Conservation (phyloP, 495 filamentous ascomycete species). For the Hyaloscypha hepaticicola region DNA sequence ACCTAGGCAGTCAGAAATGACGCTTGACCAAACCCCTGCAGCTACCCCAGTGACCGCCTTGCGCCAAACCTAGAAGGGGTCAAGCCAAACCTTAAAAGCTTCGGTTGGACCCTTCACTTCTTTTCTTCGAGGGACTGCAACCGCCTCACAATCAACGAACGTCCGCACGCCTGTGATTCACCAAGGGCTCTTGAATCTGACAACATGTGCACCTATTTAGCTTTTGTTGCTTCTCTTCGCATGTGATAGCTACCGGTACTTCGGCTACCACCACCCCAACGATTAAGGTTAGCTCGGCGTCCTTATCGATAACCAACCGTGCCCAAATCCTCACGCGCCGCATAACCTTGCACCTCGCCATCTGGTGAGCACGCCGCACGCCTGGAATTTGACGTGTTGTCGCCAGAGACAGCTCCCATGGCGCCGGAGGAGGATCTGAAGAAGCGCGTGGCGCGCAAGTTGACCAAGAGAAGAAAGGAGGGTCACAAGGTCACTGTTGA, state of each 20-base stretch:
- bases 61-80: background rate
- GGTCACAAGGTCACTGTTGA: constrained; percentile 62
- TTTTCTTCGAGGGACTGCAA: background rate
- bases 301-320: constrained; percentile 22
- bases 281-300: background rate
- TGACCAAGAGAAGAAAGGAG: constrained; percentile 59
- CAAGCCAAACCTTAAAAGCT: background rate
- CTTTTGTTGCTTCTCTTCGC: background rate
- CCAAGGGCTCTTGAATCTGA: background rate
- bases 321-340: background rate
- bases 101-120: background rate
- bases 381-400: constrained; percentile 12
- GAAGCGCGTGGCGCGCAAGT: constrained; percentile 45
- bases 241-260: constrained; percentile 9
- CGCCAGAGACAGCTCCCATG: constrained; percentile 33
- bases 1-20: too few species aligned
- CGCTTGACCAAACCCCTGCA: background rate
- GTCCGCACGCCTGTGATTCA: background rate
- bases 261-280: too few species aligned
- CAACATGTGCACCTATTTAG: background rate
- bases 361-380: background rate
- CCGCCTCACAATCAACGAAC: background rate
- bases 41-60: background rate
- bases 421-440: constrained; percentile 38
- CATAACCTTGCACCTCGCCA: background rate